Base-by-base conservation (phyloP, 2,329 filamentous ascomycete species). In the Ceratocystis variospora region DNA sequence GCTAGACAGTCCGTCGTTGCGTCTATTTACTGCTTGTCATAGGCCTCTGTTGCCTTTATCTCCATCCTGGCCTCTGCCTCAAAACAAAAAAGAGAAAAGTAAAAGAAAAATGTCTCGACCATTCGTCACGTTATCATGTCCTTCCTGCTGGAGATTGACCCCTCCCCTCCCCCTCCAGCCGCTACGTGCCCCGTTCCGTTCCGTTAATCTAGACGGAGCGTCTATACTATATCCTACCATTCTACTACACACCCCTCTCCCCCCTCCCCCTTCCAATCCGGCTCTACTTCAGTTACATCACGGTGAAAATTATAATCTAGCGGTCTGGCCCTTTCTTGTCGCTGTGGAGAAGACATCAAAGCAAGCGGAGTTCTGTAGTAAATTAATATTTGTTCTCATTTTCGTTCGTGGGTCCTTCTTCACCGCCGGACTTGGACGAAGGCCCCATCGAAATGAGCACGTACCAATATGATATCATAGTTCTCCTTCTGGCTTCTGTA, bases 361-460 rank as follows among this genome's bases (percentile, higher is more conserved):
- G 12, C 37, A 41, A 41, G 37, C 12, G 10, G 37, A 41, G 37
- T 41, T 10, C 12, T 41, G 37, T 41, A 41, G 37, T 41, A 41
- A 59, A 37, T 33, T 19, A 59, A 59, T 25, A 59, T 59, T 59
- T 28, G 31, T 2, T 59, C 55, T 59, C 31, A 37, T 28, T 33
- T 59, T 59, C 25, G 7, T 17, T 59, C 55, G 31, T 37, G 55
- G 6, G 55, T 5, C 55, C 17, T 59, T 59, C 25, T n/a, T 59
- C 55, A 59, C 55, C 55, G 55, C 55, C 55, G 55, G 55, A 59
- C 55, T 59, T 37, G 55, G 37, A 59, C 55, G 55, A 59, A 31
- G 15, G 37, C 37, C 37, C 37, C 55, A 31, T 33, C 5, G 55
- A 41, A 41, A 12, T 10, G 37, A 41, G 55, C 55, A 59, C 55